These are phyloP conservation scores for Trichoderma sp. DNA, from an alignment of 2,329 filamentous ascomycete genomes.

Conservation along the genomic window DNA sequence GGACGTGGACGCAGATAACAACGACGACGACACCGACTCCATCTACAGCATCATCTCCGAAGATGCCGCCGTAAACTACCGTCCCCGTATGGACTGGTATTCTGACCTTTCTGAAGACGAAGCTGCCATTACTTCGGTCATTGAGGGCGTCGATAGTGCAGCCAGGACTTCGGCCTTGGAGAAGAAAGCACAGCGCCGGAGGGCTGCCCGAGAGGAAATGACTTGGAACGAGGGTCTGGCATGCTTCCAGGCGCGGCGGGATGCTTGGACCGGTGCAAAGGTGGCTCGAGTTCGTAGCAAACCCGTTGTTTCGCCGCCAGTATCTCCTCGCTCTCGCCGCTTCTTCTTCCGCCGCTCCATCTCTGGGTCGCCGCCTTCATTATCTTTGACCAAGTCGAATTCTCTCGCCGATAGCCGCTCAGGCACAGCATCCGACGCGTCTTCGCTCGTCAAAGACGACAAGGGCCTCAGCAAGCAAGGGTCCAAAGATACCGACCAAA, in stretches of 20 bases:
- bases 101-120: conserved; percentile 59
- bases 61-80: conserved; percentile 51
- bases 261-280: conserved; percentile 83
- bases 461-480: conserved; percentile 38
- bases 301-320: conserved; percentile 43
- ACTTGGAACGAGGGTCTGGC: conserved; percentile 79
- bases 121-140: conserved; percentile 43
- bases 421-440: conserved; percentile 46
- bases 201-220: conserved; percentile 63
- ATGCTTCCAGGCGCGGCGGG: conserved; percentile 74
- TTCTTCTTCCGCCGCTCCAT: conserved; percentile 53
- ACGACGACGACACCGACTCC: conserved; percentile 48
- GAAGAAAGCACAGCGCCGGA: conserved; percentile 58
- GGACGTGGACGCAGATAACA: conserved; percentile 44
- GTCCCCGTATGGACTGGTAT: conserved; percentile 56
- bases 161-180: conserved; percentile 48
- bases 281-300: conserved; percentile 57
- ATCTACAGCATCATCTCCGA: conserved; percentile 61
- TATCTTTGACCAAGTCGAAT: conserved; percentile 25
- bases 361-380: conserved; percentile 44
- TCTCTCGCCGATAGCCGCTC: conserved; percentile 36
- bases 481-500: conserved; percentile 39
- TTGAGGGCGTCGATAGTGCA: conserved; percentile 50
- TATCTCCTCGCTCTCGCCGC: conserved; percentile 51
- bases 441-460: conserved; percentile 44